Conservation (phyloP, 768 basidiomycete species). For the Pleurotus platypus region DNA sequence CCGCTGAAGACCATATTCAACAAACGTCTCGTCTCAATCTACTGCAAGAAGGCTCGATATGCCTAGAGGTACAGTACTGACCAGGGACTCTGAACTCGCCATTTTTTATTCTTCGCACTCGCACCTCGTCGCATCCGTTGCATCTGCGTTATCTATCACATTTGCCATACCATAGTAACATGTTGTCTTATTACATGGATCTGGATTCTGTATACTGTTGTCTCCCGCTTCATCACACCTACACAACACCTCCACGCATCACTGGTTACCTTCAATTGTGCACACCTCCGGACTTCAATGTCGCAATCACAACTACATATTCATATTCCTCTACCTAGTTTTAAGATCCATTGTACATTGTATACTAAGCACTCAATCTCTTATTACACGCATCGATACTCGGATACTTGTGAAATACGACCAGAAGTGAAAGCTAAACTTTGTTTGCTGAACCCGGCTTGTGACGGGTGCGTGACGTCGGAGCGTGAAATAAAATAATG, state of each 20-base stretch:
- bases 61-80: not conserved
- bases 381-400: no score
- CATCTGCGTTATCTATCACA: not conserved
- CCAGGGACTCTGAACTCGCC: not conserved
- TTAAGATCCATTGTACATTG: not conserved
- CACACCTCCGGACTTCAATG: not conserved
- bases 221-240: not conserved
- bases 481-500: conserved; percentile 7
- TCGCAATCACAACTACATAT: not conserved
- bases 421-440: not conserved
- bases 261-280: not conserved
- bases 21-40: no score
- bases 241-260: not conserved
- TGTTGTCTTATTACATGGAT: conserved; percentile 2
- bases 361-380: not conserved
- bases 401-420: not conserved
- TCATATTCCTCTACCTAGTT: not conserved
- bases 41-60: not conserved
- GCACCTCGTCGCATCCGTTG: not conserved
- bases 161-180: not conserved
- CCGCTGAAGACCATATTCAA: conserved; percentile 2
- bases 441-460: not conserved
- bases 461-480: conserved; percentile 1
- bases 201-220: not conserved
- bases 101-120: not conserved